phyloP scores from a whole-genome alignment of 139 green algal genomes.

The Coelastrella sp. region DNA sequence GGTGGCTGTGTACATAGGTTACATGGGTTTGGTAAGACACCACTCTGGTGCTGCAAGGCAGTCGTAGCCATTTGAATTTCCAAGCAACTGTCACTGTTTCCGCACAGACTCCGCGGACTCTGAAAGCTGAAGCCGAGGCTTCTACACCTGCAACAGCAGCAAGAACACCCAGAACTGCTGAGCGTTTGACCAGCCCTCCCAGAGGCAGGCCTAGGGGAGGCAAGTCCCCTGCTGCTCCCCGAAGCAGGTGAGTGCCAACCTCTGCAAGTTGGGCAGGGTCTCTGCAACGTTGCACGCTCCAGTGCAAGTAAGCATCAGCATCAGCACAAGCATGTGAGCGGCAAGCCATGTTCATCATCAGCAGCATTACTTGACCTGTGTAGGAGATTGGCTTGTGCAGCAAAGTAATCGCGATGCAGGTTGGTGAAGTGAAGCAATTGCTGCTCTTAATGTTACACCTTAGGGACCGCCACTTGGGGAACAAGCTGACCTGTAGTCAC shows the following conservation, averaged over 20 bases:
- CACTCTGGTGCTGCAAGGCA: too few relatives aligned
- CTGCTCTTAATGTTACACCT: too few relatives aligned
- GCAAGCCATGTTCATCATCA: too few relatives aligned
- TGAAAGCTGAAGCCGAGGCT: not conserved
- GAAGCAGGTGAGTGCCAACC: not conserved
- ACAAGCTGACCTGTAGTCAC: not conserved
- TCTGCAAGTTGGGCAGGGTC: not conserved
- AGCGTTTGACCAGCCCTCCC: not conserved
- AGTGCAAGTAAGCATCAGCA: too few relatives aligned
- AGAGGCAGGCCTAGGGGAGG: not conserved
- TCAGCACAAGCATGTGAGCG: too few relatives aligned
- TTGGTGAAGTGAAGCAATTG: too few relatives aligned
- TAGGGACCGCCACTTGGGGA: too few relatives aligned
- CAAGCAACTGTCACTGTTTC: not conserved
- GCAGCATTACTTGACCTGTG: too few relatives aligned
- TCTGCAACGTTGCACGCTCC: not conserved
- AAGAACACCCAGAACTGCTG: slow-evolving; percentile 20
- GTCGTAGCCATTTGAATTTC: not conserved
- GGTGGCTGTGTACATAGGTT: too few relatives aligned
- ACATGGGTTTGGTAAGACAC: too few relatives aligned
- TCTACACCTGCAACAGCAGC: slow-evolving; percentile 3
- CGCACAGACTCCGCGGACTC: slow-evolving; percentile 6
- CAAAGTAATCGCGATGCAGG: too few relatives aligned
- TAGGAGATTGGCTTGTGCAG: too few relatives aligned
- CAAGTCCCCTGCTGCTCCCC: slow-evolving; percentile 32